Evolutionary conservation across 768 basidiomycete genomes (phyloP).

Genomic region (Plicaturopsis crispa): DNA sequence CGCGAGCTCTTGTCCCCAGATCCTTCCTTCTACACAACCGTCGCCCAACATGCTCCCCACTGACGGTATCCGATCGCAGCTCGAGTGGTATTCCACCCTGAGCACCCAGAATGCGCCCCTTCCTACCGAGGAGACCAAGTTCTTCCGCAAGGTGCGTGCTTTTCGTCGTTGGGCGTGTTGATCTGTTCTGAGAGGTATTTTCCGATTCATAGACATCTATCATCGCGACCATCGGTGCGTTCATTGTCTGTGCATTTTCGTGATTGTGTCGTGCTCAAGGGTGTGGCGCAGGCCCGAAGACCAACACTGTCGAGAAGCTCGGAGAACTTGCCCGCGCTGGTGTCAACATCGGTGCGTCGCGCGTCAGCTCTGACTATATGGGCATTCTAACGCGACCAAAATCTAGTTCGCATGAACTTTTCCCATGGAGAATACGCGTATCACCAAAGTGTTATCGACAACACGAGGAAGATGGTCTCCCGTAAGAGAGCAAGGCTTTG

Average conservation of each 20-base stretch:
- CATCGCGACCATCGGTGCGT: slow-evolving; percentile 93
- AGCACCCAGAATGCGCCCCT: slow-evolving; percentile 64
- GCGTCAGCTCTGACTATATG: not conserved
- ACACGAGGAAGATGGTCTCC: slow-evolving; percentile 80
- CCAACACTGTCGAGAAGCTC: slow-evolving; percentile 87
- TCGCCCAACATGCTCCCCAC: slow-evolving; percentile 58
- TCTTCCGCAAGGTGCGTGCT: slow-evolving; percentile 74
- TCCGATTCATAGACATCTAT: slow-evolving; percentile 80
- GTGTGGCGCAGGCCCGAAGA: slow-evolving; percentile 73
- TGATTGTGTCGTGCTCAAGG: slow-evolving; percentile 8
- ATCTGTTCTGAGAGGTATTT: slow-evolving; percentile 6
- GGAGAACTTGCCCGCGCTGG: slow-evolving; percentile 80
- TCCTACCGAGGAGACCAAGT: slow-evolving; percentile 77
- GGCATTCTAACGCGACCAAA: not conserved
- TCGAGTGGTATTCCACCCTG: slow-evolving; percentile 88
- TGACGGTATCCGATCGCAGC: slow-evolving; percentile 67
- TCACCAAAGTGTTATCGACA: slow-evolving; percentile 98
- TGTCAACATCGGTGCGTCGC: slow-evolving; percentile 90
- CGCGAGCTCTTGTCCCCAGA: too few species aligned
- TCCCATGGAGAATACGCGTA: slow-evolving; percentile 98
- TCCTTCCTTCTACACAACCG: too few species aligned
- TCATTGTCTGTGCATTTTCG: slow-evolving; percentile 9
- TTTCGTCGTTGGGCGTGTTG: slow-evolving; percentile 3
- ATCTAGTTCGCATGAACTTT: slow-evolving; percentile 98
- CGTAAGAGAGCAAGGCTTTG: slow-evolving; percentile 37